Conservation (phyloP, 768 basidiomycete species). For the Panellus pusillus region DNA sequence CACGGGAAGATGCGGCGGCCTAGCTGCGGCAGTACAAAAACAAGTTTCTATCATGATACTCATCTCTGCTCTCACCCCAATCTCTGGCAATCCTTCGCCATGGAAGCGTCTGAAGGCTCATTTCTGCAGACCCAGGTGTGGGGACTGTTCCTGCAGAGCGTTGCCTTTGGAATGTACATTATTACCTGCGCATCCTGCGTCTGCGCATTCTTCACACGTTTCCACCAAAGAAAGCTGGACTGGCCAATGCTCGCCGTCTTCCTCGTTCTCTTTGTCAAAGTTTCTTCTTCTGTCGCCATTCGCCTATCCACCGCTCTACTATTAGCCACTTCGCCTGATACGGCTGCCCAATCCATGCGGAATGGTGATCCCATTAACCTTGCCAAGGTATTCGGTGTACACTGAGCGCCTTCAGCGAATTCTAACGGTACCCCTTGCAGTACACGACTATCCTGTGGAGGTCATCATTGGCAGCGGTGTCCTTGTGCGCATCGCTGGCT, state of each 20-base stretch:
- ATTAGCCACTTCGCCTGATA: background rate
- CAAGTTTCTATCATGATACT: too few species aligned
- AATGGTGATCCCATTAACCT: constrained; percentile 5
- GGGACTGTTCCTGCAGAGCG: constrained; percentile 16
- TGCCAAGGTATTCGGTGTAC: background rate
- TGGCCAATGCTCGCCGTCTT: constrained; percentile 16
- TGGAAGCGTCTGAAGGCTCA: constrained; percentile 1
- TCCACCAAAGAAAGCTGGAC: background rate
- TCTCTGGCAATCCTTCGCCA: background rate
- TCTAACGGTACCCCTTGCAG: background rate
- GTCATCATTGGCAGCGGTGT: constrained; percentile 9
- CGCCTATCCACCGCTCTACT: constrained; percentile 10
- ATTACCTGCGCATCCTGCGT: constrained; percentile 35
- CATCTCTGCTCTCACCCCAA: too few species aligned
- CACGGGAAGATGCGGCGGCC: too few species aligned
- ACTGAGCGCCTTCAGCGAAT: background rate
- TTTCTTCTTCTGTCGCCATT: constrained; percentile 9
- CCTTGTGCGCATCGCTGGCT: constrained; percentile 4
- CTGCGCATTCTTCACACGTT: constrained; percentile 29
- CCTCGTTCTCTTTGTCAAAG: constrained; percentile 15
- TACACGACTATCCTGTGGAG: constrained; percentile 7
- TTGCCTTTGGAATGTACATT: constrained; percentile 16
- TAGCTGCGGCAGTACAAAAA: too few species aligned
- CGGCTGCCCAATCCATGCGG: background rate
- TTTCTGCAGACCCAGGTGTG: constrained; percentile 14